Base-by-base conservation (phyloP, 1,284 basidiomycete genomes). In the Cryptococcus jaspeensis region DNA sequence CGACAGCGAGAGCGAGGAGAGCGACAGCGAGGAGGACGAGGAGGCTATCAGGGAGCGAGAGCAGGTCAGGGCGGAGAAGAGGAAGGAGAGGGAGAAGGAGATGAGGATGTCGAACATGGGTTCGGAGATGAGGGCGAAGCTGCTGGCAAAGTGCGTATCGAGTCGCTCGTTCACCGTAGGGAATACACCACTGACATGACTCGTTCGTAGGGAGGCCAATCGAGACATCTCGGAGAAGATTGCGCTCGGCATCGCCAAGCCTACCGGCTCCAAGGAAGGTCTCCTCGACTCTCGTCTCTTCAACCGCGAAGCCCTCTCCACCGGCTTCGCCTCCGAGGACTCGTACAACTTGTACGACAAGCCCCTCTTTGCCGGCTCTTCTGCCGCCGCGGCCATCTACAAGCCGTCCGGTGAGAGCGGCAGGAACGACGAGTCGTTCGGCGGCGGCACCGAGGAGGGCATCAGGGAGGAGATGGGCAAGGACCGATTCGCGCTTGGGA, bases 51-150 rank as follows among this genome's bases (percentile, higher is more conserved):
- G 84, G 71, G 84, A 96, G 69, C 86, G 96, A 51, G 94, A 98
- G 75, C 80, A 88, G 64, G 92, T 98, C 84, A 85, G 95, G 53
- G 81, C 84, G 53, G 93, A 98, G 82, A 93, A 97, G 81, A 84
- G 90, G 69, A 84, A 87, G 56, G 92, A 99, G 74, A 86, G 94
- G 37, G 94, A 99, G 80, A 87, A 95, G 52, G 95, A 99, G 79
- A 86, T 99, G 87, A 84, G 96, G 58, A 96, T 99, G 93, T 93
- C 85, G 78, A 98, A 98, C 73, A 99, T 99, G 96, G 96, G 96
- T 38, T 87, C 87, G 37, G 96, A 99, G 78, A 90, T 92, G 74
- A 85, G 96, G 6, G 93, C 96, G 23, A 96, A 96, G 80, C 87
- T 92, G 83, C 82, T 99, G 54, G 92, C 94, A 23, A 85, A 89